Evolutionary conservation across 2,329 filamentous ascomycete species (phyloP).

Genomic region (Penicillium sp.): DNA sequence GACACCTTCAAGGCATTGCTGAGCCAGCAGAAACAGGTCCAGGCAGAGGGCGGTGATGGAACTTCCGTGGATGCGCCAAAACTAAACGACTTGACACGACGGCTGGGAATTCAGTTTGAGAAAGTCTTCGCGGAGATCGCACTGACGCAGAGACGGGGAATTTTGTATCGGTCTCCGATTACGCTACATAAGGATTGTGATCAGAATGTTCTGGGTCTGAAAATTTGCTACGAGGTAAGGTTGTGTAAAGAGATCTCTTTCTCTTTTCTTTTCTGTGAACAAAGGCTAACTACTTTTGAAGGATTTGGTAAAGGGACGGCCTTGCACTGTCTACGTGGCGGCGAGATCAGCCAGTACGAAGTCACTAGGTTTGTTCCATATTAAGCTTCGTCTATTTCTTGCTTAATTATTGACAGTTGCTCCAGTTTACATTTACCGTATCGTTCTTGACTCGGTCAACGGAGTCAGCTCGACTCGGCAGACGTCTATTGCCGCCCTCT

Average conservation of each 20-base stretch:
- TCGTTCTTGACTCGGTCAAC: slow-evolving; percentile 60
- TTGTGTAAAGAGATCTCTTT: neutral
- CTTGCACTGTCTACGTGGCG: slow-evolving; percentile 44
- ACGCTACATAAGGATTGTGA: slow-evolving; percentile 52
- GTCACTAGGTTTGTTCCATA: slow-evolving; percentile 37
- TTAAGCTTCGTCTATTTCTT: neutral
- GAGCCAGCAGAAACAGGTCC: slow-evolving; percentile 55
- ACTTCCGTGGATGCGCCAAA: slow-evolving; percentile 62
- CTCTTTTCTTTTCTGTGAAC: neutral
- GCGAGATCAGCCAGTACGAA: slow-evolving; percentile 42
- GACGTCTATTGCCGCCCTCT: slow-evolving; percentile 40
- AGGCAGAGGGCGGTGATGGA: slow-evolving; percentile 54
- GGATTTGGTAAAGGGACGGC: slow-evolving; percentile 33
- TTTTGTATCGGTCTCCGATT: slow-evolving; percentile 67
- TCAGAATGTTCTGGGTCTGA: slow-evolving; percentile 58
- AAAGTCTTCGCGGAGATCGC: slow-evolving; percentile 71
- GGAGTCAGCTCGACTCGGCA: slow-evolving; percentile 61
- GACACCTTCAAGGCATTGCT: slow-evolving; percentile 59
- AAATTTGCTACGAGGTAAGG: slow-evolving; percentile 60
- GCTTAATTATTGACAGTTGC: slow-evolving; percentile 15
- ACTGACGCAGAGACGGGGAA: slow-evolving; percentile 70
- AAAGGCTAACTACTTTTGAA: slow-evolving; percentile 23
- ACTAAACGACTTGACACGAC: slow-evolving; percentile 67
- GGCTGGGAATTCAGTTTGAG: slow-evolving; percentile 64
- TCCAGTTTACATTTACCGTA: slow-evolving; percentile 65